phyloP scores from a whole-genome alignment of 2,329 filamentous ascomycete genomes.

The Pseudogymnoascus sp. region DNA sequence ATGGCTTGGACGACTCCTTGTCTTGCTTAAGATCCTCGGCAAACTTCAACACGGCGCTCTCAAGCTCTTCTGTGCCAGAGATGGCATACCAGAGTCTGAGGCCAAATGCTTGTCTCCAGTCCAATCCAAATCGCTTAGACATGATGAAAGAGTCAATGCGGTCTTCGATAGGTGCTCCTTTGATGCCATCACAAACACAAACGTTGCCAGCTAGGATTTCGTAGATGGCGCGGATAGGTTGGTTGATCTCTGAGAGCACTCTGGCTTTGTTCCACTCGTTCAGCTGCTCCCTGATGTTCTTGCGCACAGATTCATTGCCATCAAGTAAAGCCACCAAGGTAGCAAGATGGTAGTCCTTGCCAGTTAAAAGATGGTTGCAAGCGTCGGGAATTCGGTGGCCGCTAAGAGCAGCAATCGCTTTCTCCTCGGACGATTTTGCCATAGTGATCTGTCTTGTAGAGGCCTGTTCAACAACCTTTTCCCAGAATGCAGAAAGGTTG shows the following conservation, averaged over 20 bases:
- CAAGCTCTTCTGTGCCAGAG: slow-evolving; percentile 58
- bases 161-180: slow-evolving; percentile 67
- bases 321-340: slow-evolving; percentile 79
- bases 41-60: slow-evolving; percentile 66
- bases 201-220: slow-evolving; percentile 83
- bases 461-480: slow-evolving; percentile 55
- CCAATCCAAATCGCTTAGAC: slow-evolving; percentile 72
- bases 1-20: slow-evolving; percentile 59
- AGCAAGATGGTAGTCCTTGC: slow-evolving; percentile 74
- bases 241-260: slow-evolving; percentile 78
- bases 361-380: slow-evolving; percentile 68
- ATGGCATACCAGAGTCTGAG: slow-evolving; percentile 85
- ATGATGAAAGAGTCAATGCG: slow-evolving; percentile 73
- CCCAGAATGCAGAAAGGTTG: slow-evolving; percentile 60
- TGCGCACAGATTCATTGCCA: slow-evolving; percentile 58
- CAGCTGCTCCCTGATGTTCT: slow-evolving; percentile 72
- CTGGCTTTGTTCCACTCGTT: slow-evolving; percentile 77
- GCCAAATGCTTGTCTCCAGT: slow-evolving; percentile 91
- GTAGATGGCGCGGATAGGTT: slow-evolving; percentile 78
- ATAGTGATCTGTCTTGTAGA: slow-evolving; percentile 48
- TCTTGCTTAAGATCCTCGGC: slow-evolving; percentile 64
- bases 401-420: slow-evolving; percentile 72
- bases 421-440: slow-evolving; percentile 65
- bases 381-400: slow-evolving; percentile 75
- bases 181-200: slow-evolving; percentile 73